These are phyloP conservation scores for Akanthomyces muscarius DNA, from an alignment of 2,329 filamentous ascomycete genomes.

Conservation along the genomic window DNA sequence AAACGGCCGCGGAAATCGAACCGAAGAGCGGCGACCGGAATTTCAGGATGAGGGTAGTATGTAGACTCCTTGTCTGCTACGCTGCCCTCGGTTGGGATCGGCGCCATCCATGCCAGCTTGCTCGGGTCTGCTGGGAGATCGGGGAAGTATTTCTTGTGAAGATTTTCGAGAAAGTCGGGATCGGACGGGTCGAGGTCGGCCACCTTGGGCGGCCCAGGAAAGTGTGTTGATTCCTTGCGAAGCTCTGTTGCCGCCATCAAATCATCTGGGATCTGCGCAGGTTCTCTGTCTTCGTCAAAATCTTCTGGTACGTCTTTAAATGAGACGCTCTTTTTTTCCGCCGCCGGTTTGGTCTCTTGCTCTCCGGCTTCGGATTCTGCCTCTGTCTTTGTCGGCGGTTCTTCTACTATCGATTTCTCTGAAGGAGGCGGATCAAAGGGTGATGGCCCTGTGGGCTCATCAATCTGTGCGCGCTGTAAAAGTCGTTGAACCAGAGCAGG, in stretches of 20 bases:
- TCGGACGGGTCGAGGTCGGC: conserved; percentile 80
- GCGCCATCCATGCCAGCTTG: conserved; percentile 86
- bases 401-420: conserved; percentile 17
- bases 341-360: conserved; percentile 10
- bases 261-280: conserved; percentile 38
- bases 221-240: conserved; percentile 51
- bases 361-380: not conserved
- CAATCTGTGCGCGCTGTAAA: conserved; percentile 70
- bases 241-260: conserved; percentile 40
- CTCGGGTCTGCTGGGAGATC: conserved; percentile 78
- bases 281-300: conserved; percentile 41
- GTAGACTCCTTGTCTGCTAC: conserved; percentile 65
- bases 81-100: conserved; percentile 60
- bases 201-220: conserved; percentile 49
- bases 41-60: conserved; percentile 74
- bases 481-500: conserved; percentile 73
- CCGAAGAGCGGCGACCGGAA: conserved; percentile 73
- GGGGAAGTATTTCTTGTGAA: conserved; percentile 93
- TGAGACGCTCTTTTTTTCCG: conserved; percentile 26
- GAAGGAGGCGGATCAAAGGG: conserved; percentile 38
- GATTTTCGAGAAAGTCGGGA: conserved; percentile 74
- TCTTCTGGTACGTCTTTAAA: conserved; percentile 22
- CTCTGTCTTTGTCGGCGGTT: not conserved
- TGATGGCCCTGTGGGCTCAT: conserved; percentile 49
- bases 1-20: conserved; percentile 85